phyloP scores from a whole-genome alignment of 83 land plant species.

The Isoetes engelmannii region DNA sequence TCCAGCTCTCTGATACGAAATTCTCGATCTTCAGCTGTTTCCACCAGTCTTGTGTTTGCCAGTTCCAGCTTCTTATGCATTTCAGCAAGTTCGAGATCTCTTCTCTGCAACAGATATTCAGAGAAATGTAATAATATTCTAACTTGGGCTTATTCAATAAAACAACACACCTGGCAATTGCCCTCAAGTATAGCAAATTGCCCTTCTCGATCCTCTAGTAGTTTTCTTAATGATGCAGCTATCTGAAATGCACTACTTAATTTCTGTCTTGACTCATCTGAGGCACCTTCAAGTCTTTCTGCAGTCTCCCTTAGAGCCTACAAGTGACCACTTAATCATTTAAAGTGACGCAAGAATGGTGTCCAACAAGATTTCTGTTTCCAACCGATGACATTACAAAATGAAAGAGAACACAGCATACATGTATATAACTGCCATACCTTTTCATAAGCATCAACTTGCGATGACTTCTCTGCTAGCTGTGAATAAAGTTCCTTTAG shows the following conservation, averaged over 20 bases:
- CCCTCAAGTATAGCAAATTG: slow-evolving; percentile 31
- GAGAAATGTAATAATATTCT: not conserved
- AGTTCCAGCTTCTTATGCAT: slow-evolving; percentile 23
- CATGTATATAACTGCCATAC: not conserved
- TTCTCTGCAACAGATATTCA: slow-evolving; percentile 12
- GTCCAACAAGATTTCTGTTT: too few species aligned
- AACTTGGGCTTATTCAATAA: not conserved
- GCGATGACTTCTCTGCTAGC: slow-evolving; percentile 28
- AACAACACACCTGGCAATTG: slow-evolving; percentile 11
- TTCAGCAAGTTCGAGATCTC: slow-evolving; percentile 26
- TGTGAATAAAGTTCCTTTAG: slow-evolving; percentile 20
- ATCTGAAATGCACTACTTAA: slow-evolving; percentile 34
- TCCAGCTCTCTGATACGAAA: slow-evolving; percentile 27
- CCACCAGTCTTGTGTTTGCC: slow-evolving; percentile 18
- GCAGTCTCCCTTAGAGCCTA: slow-evolving; percentile 31
- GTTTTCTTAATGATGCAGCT: slow-evolving; percentile 25
- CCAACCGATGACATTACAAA: not conserved
- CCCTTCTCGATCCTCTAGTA: slow-evolving; percentile 26
- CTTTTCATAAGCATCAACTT: slow-evolving; percentile 30
- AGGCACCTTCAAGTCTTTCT: slow-evolving; percentile 27
- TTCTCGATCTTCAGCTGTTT: slow-evolving; percentile 30
- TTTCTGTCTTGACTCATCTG: slow-evolving; percentile 33
- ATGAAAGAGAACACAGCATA: not conserved
- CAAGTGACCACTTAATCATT: not conserved
- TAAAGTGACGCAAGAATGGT: too few species aligned